phyloP scores from a whole-genome alignment of 805 yeast genomes.

The Candida schatavii region DNA sequence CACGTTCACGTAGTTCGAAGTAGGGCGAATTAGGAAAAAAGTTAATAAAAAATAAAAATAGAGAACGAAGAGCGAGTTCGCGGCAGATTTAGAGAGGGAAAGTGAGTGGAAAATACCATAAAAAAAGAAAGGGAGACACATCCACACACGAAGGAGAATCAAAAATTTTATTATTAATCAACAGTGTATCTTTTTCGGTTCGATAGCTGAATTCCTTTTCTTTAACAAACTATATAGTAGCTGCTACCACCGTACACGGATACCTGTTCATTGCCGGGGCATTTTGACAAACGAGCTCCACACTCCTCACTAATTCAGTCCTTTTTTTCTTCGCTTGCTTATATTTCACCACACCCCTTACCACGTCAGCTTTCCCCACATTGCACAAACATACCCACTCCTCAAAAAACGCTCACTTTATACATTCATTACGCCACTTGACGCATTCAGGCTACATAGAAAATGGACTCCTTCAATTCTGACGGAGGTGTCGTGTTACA shows the following conservation, averaged over 20 bases:
- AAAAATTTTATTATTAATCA: background rate
- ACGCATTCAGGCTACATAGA: background rate
- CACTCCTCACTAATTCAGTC: too few species aligned
- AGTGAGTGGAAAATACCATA: background rate
- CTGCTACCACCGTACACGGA: constrained; percentile 1
- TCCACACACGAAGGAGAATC: too few species aligned
- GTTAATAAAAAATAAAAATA: constrained; percentile 1
- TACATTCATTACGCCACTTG: background rate
- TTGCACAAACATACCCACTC: too few species aligned
- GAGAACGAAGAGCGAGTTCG: background rate
- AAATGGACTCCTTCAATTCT: background rate
- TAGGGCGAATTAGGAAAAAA: background rate
- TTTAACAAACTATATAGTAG: background rate
- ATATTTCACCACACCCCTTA: background rate
- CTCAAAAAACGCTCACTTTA: background rate
- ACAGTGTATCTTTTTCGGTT: background rate
- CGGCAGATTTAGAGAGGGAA: background rate
- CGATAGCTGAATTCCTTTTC: background rate
- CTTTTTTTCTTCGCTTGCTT: background rate
- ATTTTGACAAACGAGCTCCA: too few species aligned
- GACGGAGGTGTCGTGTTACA: constrained; percentile 13
- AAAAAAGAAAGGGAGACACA: constrained; percentile 1
- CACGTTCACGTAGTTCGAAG: background rate
- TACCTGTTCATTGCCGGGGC: too few species aligned
- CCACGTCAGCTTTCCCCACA: constrained; percentile 1